phyloP scores from a whole-genome alignment of 306 rosid species.

The Pyrus pyrifolia region DNA sequence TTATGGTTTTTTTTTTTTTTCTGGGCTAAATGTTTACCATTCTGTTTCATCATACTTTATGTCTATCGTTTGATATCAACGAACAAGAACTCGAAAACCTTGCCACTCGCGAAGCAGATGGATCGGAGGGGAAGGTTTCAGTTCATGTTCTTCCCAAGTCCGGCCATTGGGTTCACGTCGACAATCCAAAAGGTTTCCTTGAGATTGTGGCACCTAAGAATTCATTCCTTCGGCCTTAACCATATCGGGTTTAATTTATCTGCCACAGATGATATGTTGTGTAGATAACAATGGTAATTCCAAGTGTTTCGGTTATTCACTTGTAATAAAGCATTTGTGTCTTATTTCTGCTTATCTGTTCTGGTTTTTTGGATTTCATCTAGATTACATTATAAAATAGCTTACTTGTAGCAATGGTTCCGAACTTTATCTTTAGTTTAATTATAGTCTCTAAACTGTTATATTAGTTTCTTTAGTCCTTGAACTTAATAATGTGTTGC shows the following conservation, averaged over 20 bases:
- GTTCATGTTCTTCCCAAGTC: constrained; percentile 65
- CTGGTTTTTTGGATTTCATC: neutral
- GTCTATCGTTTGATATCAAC: too few species aligned
- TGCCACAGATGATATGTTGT: too few species aligned
- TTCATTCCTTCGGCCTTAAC: constrained; percentile 33
- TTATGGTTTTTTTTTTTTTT: too few species aligned
- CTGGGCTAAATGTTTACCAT: too few species aligned
- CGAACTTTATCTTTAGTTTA: too few species aligned
- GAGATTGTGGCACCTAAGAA: constrained; percentile 53
- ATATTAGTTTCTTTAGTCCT: too few species aligned
- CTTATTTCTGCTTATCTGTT: neutral
- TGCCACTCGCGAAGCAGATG: constrained; percentile 32
- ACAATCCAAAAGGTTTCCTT: constrained; percentile 72
- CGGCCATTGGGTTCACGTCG: constrained; percentile 97
- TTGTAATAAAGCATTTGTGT: neutral
- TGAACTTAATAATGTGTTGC: too few species aligned
- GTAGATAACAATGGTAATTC: neutral
- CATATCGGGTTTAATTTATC: constrained; percentile 4
- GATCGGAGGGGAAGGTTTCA: constrained; percentile 52
- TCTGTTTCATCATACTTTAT: too few species aligned
- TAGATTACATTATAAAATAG: constrained; percentile 19
- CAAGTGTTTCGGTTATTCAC: neutral
- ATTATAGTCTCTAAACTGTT: too few species aligned
- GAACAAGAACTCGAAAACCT: constrained; percentile 21
- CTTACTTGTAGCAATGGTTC: too few species aligned